Percentiles rank a stretch among this genome's conserved stretches.
Conservation (phyloP, 1,284 basidiomycete species). For the Tilletia walkeri region DNA sequence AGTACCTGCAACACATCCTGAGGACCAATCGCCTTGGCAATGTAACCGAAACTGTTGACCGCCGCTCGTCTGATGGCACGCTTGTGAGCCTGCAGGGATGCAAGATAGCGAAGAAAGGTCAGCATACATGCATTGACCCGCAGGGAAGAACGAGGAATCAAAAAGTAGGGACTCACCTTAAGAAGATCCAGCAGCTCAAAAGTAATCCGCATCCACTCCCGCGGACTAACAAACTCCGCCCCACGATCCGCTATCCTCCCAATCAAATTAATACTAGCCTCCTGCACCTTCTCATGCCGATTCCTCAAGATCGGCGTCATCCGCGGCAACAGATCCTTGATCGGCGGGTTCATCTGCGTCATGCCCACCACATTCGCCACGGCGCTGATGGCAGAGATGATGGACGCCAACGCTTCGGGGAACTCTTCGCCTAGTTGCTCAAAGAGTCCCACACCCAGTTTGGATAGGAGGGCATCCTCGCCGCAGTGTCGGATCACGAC, state of each 20-base stretch:
- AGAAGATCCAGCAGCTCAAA: conserved; percentile 95
- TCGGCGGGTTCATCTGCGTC: conserved; percentile 99
- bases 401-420: conserved; percentile 91
- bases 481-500: conserved; percentile 98
- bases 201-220: conserved; percentile 99
- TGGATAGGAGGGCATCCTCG: conserved; percentile 91
- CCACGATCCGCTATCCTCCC: conserved; percentile 99
- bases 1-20: conserved; percentile 96
- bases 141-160: background rate
- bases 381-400: conserved; percentile 95
- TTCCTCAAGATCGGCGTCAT: conserved; percentile 99
- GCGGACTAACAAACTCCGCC: conserved; percentile 93
- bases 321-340: conserved; percentile 94
- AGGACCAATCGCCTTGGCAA: conserved; percentile 97
- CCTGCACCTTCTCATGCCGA: conserved; percentile 98
- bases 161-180: conserved; percentile 59
- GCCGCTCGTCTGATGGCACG: conserved; percentile 97
- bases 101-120: background rate
- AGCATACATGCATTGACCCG: background rate
- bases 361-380: conserved; percentile 99
- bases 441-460: conserved; percentile 93
- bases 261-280: conserved; percentile 98
- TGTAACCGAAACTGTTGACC: conserved; percentile 99
- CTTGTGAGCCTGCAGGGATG: conserved; percentile 72
- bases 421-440: conserved; percentile 99